A percentile compares a stretch with the other conserved stretches of the same genome.
phyloP scores from a whole-genome alignment of 805 yeast species.

The Candida pini region DNA sequence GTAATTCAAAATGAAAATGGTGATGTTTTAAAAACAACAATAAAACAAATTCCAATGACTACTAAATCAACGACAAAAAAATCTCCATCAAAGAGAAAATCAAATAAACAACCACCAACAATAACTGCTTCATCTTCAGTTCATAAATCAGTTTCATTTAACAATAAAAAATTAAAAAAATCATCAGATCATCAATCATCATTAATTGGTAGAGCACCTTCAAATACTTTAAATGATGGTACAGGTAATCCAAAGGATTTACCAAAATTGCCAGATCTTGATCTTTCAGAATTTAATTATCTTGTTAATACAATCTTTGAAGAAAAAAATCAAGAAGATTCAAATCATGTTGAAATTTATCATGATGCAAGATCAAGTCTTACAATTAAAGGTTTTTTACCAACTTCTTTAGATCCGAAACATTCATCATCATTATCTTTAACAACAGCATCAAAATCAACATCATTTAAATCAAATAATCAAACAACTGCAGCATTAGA shows the following conservation, averaged over 20 bases:
- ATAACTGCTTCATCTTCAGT: conserved; percentile 45
- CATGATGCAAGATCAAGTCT: conserved; percentile 7
- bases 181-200: conserved; percentile 4
- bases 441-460: too few species aligned
- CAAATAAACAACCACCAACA: conserved; percentile 8
- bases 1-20: conserved; percentile 31
- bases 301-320: conserved; percentile 28
- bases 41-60: conserved; percentile 27
- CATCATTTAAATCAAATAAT: too few species aligned
- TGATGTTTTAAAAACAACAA: conserved; percentile 21
- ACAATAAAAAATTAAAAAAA: conserved; percentile 13
- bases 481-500: conserved; percentile 13
- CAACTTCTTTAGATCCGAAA: background rate
- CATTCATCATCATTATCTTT: background rate
- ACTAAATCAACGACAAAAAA: conserved; percentile 24
- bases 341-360: conserved; percentile 1
- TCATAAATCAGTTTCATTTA: conserved; percentile 44
- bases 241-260: conserved; percentile 21
- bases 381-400: background rate
- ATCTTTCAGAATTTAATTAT: conserved; percentile 24
- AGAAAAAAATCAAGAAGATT: background rate
- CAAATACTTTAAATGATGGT: conserved; percentile 1
- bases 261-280: conserved; percentile 24
- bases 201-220: conserved; percentile 2
- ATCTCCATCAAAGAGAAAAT: conserved; percentile 14